These are phyloP conservation scores for Hymenoscyphus linearis DNA, from an alignment of 2,329 filamentous ascomycete species.

Conservation along the genomic window DNA sequence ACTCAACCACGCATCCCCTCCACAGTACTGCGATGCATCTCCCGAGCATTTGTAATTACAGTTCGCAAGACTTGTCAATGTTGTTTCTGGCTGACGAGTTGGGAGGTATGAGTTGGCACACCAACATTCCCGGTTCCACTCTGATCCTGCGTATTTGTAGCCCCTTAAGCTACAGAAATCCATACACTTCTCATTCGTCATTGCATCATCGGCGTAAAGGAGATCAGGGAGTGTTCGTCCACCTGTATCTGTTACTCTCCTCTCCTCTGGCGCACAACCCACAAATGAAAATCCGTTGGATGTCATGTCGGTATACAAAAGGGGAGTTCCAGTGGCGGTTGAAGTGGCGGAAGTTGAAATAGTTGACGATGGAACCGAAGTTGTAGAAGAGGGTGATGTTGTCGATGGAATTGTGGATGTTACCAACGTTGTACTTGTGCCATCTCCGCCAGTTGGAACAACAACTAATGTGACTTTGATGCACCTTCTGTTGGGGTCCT, in stretches of 20 bases:
- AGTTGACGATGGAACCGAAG: not conserved
- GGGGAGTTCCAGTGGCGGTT: not conserved
- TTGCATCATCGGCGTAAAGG: not conserved
- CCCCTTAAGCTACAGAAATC: not conserved
- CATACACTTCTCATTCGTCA: conserved; percentile 1
- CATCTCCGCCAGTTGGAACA: conserved; percentile 4
- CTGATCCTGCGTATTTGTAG: not conserved
- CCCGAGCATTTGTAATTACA: not conserved
- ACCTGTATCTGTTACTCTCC: not conserved
- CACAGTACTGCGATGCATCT: not conserved
- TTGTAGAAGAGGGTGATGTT: not conserved
- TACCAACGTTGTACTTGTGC: conserved; percentile 2
- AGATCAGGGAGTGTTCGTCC: not conserved
- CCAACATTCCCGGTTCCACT: conserved; percentile 1
- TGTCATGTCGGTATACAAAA: conserved; percentile 3
- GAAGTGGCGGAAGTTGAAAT: not conserved
- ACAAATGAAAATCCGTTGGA: conserved; percentile 2
- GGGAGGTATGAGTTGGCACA: not conserved
- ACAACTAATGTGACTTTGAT: conserved; percentile 11
- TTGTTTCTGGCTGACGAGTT: not conserved
- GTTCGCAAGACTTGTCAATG: not conserved
- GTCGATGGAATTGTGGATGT: not conserved
- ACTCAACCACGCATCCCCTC: conserved; percentile 5
- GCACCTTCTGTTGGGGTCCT: conserved; percentile 5
- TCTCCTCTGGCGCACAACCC: not conserved